Base-by-base conservation (phyloP, 164 flowering plant genomes). In the Nymphaea thermarum region DNA sequence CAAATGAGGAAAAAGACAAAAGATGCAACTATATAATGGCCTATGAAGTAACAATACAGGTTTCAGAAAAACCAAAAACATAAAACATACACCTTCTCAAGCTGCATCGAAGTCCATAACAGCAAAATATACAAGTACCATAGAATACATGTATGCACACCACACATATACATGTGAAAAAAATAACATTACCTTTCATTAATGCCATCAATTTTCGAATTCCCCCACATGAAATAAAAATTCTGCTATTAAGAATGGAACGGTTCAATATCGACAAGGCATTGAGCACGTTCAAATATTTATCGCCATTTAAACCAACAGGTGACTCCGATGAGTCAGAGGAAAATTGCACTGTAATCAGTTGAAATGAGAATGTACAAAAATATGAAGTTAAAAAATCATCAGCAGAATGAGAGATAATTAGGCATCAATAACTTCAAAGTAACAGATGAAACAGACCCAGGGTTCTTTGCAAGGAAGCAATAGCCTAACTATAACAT, bases 171-270 rank as follows among this genome's bases (percentile, higher is more conserved):
- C 6, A 42, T 12, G 8, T 41, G 12, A 62, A 65, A 60, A 4
- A 36, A 60, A 14, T 3, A 64, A 47, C 36, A 25, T 25, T 82
- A 90, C 99, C 99, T 85, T 94, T 94, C 90, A 94, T 82, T 67
- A 94, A 68, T 44, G 96, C 96, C 41, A 86, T 86, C 68, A 94
- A 95, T 82, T 90, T 94, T 70, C 85, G 96, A 70, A 91, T 82
- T 42, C 97, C 97, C 63, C 90, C 92, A 78, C 82, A 82, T 73
- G 84, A 87, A 71, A 91, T 89, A 75, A 91, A 85, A 66, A 85
- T 86, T 79, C 82, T 81, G 76, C 95, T 87, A 74, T 94, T 94
- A 76, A 88, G 88, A 71, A 85, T 68, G 53, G 99, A 94, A 63
- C 91, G 89, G 66, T 79, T 81, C 60, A 88, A 79, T 71, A 94